Conservation (phyloP, 768 basidiomycete genomes). For the Suillus subluteus region DNA sequence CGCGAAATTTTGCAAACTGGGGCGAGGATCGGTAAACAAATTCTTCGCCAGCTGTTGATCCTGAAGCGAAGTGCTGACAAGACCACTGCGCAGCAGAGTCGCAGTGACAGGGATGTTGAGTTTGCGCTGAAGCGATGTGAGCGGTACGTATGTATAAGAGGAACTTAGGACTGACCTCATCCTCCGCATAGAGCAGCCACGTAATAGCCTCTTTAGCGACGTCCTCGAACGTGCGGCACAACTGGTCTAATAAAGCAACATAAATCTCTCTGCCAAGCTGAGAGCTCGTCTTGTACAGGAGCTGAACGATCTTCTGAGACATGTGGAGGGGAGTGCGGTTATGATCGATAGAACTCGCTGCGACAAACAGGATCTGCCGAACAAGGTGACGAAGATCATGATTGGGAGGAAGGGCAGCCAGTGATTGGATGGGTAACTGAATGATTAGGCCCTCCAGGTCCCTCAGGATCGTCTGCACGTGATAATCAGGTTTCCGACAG, state of each 20-base stretch:
- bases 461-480: constrained; percentile 31
- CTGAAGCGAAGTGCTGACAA: constrained; percentile 76
- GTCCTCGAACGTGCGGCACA: constrained; percentile 88
- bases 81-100: constrained; percentile 81
- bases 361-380: constrained; percentile 79
- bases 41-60: constrained; percentile 92
- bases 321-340: constrained; percentile 89
- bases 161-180: constrained; percentile 65
- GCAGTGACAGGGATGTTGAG: constrained; percentile 94
- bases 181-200: constrained; percentile 96
- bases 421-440: constrained; percentile 72
- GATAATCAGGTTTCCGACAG: constrained; percentile 9
- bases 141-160: neutral
- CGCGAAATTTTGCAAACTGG: constrained; percentile 78
- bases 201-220: constrained; percentile 96
- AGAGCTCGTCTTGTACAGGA: constrained; percentile 86
- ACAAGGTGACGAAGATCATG: constrained; percentile 88
- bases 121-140: constrained; percentile 68
- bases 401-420: constrained; percentile 74
- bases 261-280: constrained; percentile 93
- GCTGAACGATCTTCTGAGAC: constrained; percentile 96
- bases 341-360: constrained; percentile 77
- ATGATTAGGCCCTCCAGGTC: constrained; percentile 84
- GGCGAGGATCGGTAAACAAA: constrained; percentile 76
- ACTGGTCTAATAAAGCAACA: constrained; percentile 83